phyloP scores from a whole-genome alignment of 306 rosid species.

The Cicer judaicum region DNA sequence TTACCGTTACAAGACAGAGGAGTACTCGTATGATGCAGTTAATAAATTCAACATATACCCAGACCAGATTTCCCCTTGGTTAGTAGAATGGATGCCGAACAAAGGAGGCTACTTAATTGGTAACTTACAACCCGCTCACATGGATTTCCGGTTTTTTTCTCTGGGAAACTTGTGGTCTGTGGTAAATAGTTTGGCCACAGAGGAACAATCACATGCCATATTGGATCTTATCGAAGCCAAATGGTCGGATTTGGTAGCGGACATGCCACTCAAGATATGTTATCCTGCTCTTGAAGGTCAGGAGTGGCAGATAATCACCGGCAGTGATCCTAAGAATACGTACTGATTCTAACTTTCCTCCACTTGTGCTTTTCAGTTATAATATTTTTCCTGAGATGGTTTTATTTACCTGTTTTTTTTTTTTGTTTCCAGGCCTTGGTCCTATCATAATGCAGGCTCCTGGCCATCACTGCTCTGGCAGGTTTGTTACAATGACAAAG shows the following conservation, averaged over 20 bases:
- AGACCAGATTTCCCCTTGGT: conserved; percentile 82
- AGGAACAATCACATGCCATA: conserved; percentile 75
- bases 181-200: conserved; percentile 65
- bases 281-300: conserved; percentile 89
- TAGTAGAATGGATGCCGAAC: conserved; percentile 88
- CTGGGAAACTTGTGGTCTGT: conserved; percentile 87
- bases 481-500: conserved; percentile 53
- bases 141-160: conserved; percentile 91
- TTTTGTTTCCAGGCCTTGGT: conserved; percentile 72
- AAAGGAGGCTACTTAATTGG: conserved; percentile 86
- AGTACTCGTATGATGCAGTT: conserved; percentile 87
- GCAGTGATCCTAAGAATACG: conserved; percentile 93
- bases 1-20: conserved; percentile 87
- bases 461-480: conserved; percentile 97
- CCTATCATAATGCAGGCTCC: conserved; percentile 87
- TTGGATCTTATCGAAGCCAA: conserved; percentile 84
- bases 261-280: conserved; percentile 88
- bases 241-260: conserved; percentile 86
- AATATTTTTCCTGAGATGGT: conserved; percentile 31
- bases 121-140: conserved; percentile 94
- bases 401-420: conserved; percentile 13
- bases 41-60: conserved; percentile 91
- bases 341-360: conserved; percentile 44
- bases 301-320: conserved; percentile 91
- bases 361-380: conserved; percentile 2